These are phyloP conservation scores for Coemansia sp. DNA, from an alignment of 192 early-diverging fungal species.

Conservation along the genomic window DNA sequence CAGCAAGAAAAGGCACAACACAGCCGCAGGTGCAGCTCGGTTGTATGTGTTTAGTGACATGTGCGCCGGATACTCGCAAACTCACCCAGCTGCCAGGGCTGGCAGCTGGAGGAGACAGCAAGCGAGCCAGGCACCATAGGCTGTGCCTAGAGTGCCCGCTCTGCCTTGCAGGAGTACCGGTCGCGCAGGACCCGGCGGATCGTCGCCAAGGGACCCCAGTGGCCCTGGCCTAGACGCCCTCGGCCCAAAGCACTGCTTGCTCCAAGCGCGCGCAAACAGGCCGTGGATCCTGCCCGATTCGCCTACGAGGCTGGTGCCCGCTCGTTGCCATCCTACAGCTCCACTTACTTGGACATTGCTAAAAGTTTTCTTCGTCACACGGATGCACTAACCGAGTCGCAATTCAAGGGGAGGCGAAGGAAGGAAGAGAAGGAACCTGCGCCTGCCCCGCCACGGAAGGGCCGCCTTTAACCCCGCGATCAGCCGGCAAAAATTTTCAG, in stretches of 20 bases:
- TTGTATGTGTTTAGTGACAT: constrained; percentile 11
- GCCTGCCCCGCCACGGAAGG: too few species aligned
- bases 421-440: too few species aligned
- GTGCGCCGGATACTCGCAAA: constrained; percentile 35
- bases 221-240: background rate
- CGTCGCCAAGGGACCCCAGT: background rate
- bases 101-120: constrained; percentile 16
- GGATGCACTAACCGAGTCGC: too few species aligned
- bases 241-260: background rate
- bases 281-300: too few species aligned
- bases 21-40: background rate
- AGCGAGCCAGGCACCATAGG: constrained; percentile 38
- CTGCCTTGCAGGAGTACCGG: constrained; percentile 41
- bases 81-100: background rate
- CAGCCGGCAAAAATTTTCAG: too few species aligned
- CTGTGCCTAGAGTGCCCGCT: constrained; percentile 15
- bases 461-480: too few species aligned
- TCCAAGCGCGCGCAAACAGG: too few species aligned
- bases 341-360: too few species aligned
- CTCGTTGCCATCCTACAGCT: background rate
- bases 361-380: too few species aligned
- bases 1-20: background rate
- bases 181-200: background rate
- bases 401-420: too few species aligned
- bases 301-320: too few species aligned